phyloP scores from a whole-genome alignment of 2,329 filamentous ascomycete genomes.

The Cladophialophora yegresii region DNA sequence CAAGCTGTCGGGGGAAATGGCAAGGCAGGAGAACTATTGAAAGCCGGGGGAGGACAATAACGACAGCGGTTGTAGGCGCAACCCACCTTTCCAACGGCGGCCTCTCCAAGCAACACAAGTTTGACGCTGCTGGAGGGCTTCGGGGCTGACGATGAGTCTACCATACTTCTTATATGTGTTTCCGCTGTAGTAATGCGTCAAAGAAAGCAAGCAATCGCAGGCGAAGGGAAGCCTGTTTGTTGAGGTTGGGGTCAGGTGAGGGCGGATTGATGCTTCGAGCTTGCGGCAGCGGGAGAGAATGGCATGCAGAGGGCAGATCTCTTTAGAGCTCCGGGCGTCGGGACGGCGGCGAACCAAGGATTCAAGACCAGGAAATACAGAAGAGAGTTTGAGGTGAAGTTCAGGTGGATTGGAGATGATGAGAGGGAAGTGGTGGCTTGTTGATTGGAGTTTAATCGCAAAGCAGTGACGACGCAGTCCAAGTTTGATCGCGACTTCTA shows the following conservation, averaged over 20 bases:
- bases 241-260: neutral
- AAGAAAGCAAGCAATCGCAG: neutral
- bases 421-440: slow-evolving; percentile 7
- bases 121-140: slow-evolving; percentile 99
- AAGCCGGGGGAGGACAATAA: slow-evolving; percentile 12
- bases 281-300: neutral
- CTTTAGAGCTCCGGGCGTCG: neutral
- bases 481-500: neutral
- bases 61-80: slow-evolving; percentile 19
- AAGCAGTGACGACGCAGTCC: slow-evolving; percentile 12
- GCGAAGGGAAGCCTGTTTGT: neutral
- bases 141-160: slow-evolving; percentile 69
- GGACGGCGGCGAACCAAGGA: neutral
- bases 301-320: neutral
- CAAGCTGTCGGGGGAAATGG: slow-evolving; percentile 11
- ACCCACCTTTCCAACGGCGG: slow-evolving; percentile 93
- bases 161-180: slow-evolving; percentile 55
- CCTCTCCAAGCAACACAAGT: slow-evolving; percentile 95
- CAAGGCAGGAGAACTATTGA: slow-evolving; percentile 24
- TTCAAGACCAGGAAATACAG: neutral
- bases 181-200: neutral
- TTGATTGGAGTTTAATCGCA: slow-evolving; percentile 3
- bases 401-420: slow-evolving; percentile 13
- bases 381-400: neutral
- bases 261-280: neutral